Evolutionary conservation across 805 yeast species (phyloP).

Genomic region (Myxozyma neglecta): DNA sequence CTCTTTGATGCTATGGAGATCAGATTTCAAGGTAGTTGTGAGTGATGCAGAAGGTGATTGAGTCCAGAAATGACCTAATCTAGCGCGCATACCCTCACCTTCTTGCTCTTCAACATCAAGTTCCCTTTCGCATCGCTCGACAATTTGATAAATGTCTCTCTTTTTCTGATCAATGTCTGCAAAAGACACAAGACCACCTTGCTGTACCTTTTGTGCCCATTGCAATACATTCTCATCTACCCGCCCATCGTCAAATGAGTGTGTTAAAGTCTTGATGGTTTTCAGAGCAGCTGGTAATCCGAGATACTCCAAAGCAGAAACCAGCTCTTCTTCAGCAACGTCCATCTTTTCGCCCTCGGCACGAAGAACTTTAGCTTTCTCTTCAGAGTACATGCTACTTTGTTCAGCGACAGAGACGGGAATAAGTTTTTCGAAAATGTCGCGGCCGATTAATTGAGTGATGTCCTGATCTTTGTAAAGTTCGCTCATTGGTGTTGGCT

Average conservation of each 20-base stretch:
- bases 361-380: slow-evolving; percentile 74
- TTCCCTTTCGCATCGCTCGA: slow-evolving; percentile 38
- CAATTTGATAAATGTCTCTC: slow-evolving; percentile 25
- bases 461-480: slow-evolving; percentile 49
- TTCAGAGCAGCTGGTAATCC: slow-evolving; percentile 68
- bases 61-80: slow-evolving; percentile 44
- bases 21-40: slow-evolving; percentile 35
- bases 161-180: slow-evolving; percentile 26
- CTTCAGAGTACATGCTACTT: slow-evolving; percentile 84
- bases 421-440: slow-evolving; percentile 73
- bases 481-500: slow-evolving; percentile 52
- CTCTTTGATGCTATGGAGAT: slow-evolving; percentile 39
- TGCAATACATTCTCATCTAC: slow-evolving; percentile 20
- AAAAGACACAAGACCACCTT: slow-evolving; percentile 32
- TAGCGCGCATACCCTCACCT: slow-evolving; percentile 40
- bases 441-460: slow-evolving; percentile 49
- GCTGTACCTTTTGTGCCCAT: slow-evolving; percentile 21
- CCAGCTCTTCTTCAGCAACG: slow-evolving; percentile 73
- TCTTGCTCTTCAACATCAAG: slow-evolving; percentile 42
- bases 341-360: slow-evolving; percentile 71
- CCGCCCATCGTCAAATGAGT: slow-evolving; percentile 16
- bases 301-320: slow-evolving; percentile 76
- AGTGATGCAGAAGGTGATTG: slow-evolving; percentile 43
- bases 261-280: slow-evolving; percentile 46
- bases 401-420: slow-evolving; percentile 87